Evolutionary conservation across 768 basidiomycete species (phyloP), one percentile per base, ranked within the genome.

Genomic region (Candolleomyces eurysporus): DNA sequence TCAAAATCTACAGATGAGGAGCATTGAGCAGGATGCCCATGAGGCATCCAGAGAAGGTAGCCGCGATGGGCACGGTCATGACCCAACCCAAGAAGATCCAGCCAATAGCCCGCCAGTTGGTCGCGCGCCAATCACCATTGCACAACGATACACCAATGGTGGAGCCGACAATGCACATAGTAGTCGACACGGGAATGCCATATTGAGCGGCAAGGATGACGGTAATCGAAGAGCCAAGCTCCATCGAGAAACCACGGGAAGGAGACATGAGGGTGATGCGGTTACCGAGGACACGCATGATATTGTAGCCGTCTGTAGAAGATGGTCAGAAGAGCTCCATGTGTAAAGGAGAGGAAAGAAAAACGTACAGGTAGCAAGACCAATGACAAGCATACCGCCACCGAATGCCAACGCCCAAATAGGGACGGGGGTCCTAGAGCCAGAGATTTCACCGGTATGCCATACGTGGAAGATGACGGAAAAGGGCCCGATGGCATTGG

Each of bases 221-320:
- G 21, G 71, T 71, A 31, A 69, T 69, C 14, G 71, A 66, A 14
- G 71, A 57, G n/a, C 65, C 67, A 30, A 72, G 60, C 60, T 72
- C 71, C 71, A 70, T 71, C 21, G 65, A 65, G 63, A 69, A 72
- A 36, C 68, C 71, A 59, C 68, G 68, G 9, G 69, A 71, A 4
- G 69, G 69, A 1, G 71, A 72, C 61, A 67, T 67, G 21, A 72
- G 66, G n/a, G 71, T 71, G 57, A 72, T 66, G 46, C 68, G 68
- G 64, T 69, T 72, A 58, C 69, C 71, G 26, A 72, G 69, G 45
- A 71, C 66, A n/a, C 59, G 61, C 71, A 72, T 71, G 61, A 72
- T 71, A 52, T 69, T 69, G 65, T 72, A 72, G 5, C 68, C 69
- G 48, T 72, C 68, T 17, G 63, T 63, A 8, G 60, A 58, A 61